Percentiles rank a stretch among this genome's conserved stretches.
Evolutionary conservation across 1,284 basidiomycete genomes (phyloP).

Genomic region (Heterobasidion irregulare): DNA sequence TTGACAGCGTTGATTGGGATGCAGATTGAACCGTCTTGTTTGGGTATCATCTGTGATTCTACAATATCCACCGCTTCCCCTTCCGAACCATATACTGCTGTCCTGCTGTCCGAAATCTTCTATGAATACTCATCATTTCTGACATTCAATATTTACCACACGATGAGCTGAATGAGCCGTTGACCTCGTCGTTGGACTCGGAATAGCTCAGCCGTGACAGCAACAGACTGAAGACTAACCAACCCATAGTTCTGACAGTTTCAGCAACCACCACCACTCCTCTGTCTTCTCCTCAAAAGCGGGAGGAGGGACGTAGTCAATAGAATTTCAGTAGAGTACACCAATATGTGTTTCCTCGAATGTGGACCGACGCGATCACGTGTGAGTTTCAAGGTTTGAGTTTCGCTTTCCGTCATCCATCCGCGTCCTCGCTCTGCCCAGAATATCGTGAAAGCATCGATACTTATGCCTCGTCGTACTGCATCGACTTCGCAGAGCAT

Average conservation of each 20-base stretch:
- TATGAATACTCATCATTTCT: too few relatives aligned
- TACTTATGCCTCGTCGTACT: neutral
- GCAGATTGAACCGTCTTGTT: neutral
- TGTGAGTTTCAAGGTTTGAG: neutral
- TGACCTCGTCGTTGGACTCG: neutral
- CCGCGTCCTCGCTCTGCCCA: neutral
- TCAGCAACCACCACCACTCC: neutral
- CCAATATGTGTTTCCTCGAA: too few relatives aligned
- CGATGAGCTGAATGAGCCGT: too few relatives aligned
- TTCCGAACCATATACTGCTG: too few relatives aligned
- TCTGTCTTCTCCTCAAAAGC: neutral
- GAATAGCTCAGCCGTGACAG: conserved; percentile 74
- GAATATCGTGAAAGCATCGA: too few relatives aligned
- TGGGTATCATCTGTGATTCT: too few relatives aligned
- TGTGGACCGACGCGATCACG: too few relatives aligned
- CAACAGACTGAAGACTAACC: conserved; percentile 61
- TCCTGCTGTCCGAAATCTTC: too few relatives aligned
- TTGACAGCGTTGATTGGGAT: conserved; percentile 17
- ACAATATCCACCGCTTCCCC: too few relatives aligned
- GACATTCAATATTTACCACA: too few relatives aligned
- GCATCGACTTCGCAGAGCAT: conserved; percentile 16
- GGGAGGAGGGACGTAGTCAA: neutral
- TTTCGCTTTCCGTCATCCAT: neutral
- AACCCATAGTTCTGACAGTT: neutral
- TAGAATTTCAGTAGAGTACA: too few relatives aligned